These are phyloP conservation scores for Tetrapyrgos nigripes DNA, from an alignment of 1,284 basidiomycete species.

Conservation along the genomic window DNA sequence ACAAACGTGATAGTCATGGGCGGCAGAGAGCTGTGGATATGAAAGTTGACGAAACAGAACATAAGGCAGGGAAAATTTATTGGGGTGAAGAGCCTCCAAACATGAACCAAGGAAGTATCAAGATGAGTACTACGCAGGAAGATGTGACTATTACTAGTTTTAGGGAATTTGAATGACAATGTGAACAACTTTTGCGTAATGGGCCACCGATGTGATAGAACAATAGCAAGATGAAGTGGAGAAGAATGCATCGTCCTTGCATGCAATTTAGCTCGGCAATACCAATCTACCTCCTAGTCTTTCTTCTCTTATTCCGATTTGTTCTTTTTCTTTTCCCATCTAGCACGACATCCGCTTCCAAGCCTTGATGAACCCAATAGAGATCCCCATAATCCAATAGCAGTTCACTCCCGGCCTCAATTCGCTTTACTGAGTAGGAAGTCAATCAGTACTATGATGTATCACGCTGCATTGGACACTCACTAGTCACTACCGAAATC, in stretches of 20 bases:
- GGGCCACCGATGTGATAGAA: too few species aligned
- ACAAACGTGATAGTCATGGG: neutral
- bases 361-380: conserved; percentile 36
- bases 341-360: too few species aligned
- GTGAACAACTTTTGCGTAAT: too few species aligned
- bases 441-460: too few species aligned
- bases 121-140: neutral
- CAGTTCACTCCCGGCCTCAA: conserved; percentile 47
- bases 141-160: too few species aligned
- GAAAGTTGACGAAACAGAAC: too few species aligned
- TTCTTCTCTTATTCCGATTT: too few species aligned
- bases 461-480: too few species aligned
- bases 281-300: neutral
- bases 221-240: too few species aligned
- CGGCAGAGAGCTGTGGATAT: neutral
- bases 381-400: conserved; percentile 53
- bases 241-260: neutral
- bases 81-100: neutral
- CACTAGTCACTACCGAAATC: conserved; percentile 53
- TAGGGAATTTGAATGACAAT: too few species aligned
- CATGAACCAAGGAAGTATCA: neutral
- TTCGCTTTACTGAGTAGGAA: conserved; percentile 38
- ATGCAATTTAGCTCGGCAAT: neutral
- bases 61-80: neutral
- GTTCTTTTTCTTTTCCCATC: too few species aligned